Evolutionary conservation across 2,329 filamentous ascomycete genomes (phyloP), one percentile per base, ranked within the genome.

Genomic region (Arthrinium phaeospermum): DNA sequence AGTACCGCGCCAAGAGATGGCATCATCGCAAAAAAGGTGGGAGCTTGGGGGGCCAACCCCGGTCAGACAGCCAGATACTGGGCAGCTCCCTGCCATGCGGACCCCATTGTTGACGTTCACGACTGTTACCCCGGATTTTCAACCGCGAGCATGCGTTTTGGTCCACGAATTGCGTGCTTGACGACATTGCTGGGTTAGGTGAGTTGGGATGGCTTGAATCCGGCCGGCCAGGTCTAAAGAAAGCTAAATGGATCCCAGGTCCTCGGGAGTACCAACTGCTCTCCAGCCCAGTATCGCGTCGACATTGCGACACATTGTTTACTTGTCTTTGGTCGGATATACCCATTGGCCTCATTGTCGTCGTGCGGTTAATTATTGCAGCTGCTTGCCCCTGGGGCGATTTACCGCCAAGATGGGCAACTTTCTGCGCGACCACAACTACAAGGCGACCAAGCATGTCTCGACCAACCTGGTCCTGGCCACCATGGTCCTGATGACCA

Each of bases 401-500:
- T 27, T 14, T 14, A 1, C 27, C 51, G 27, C 27, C 27, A 34
- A 19, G 51, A 57, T 57, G 51, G 27, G 27, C 27, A 14, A 34
- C 27, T 57, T 57, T 34, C 51, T 57, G 7, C 51, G 51, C 27
- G 51, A 57, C 27, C 51, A 57, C 51, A 57, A 57, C 27, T 34
- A 34, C 27, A 57, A 57, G 51, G 27, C 27, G 27, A 34, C 27
- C 4, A 57, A 57, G 27, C 51, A 57, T 57, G 51, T 57, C 14
- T 57, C 51, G 14, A 34, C 27, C 27, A 57, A 57, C 51, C 19
- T 57, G 51, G 3, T 57, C 3, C 27, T 57, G 51, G 51, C 51
- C 51, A 57, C 51, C 27, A 57, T 57, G 51, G 51, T 57, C 14
- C 19, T 57, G 51, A 57, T 57, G 51, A 57, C 51, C 51, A 57